Conservation (phyloP, 2,329 filamentous ascomycete species). For the Orbilia ellipsospora region DNA sequence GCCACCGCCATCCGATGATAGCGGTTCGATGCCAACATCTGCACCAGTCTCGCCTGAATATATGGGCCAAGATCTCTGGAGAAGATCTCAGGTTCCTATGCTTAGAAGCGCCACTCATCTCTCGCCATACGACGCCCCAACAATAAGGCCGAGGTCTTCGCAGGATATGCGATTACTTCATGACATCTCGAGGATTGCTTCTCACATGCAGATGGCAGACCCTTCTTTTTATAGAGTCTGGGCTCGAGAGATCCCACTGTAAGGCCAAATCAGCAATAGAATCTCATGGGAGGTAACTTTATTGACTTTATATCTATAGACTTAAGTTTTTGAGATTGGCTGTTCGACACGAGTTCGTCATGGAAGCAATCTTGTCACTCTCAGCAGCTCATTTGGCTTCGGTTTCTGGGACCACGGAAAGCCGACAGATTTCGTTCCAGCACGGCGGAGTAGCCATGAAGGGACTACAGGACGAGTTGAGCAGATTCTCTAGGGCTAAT, state of each 20-base stretch:
- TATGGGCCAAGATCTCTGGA: constrained; percentile 88
- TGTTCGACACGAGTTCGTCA: constrained; percentile 84
- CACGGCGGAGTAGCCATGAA: constrained; percentile 87
- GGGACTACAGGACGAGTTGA: constrained; percentile 87
- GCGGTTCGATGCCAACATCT: constrained; percentile 60
- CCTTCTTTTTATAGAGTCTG: constrained; percentile 88
- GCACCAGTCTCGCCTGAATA: constrained; percentile 73
- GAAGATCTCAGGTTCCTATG: constrained; percentile 83
- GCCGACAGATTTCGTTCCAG: constrained; percentile 87
- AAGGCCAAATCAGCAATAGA: constrained; percentile 63
- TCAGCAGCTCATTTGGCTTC: constrained; percentile 95
- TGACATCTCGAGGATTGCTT: constrained; percentile 86
- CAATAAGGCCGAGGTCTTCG: constrained; percentile 76
- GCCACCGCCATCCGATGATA: constrained; percentile 67
- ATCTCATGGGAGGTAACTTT: constrained; percentile 45
- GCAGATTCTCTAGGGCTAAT: constrained; percentile 82
- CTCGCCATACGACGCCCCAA: constrained; percentile 83
- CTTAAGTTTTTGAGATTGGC: constrained; percentile 74
- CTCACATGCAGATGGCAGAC: constrained; percentile 80
- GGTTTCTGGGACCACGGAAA: constrained; percentile 84
- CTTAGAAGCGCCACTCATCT: constrained; percentile 79
- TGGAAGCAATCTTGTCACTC: constrained; percentile 91
- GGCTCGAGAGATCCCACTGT: constrained; percentile 93
- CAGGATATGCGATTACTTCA: constrained; percentile 89
- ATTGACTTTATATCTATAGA: constrained; percentile 57